phyloP scores from a whole-genome alignment of 1,139 yeast genomes.

The Magnusiomyces suaveolens region DNA sequence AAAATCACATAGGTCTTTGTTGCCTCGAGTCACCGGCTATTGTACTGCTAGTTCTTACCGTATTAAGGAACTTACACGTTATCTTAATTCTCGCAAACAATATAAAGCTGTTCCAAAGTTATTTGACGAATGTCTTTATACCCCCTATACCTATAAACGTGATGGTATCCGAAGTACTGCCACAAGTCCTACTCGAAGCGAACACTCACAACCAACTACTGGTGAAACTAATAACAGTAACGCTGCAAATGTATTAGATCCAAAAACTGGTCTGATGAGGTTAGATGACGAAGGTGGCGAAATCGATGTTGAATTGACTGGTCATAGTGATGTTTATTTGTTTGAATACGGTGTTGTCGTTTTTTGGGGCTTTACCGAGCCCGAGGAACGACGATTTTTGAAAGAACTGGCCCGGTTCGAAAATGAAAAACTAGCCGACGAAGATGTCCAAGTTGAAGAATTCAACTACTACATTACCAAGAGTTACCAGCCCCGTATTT shows the following conservation, averaged over 20 bases:
- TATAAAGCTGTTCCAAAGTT: conserved; percentile 65
- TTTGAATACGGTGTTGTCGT: conserved; percentile 94
- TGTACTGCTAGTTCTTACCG: conserved; percentile 79
- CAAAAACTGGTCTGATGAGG: conserved; percentile 40
- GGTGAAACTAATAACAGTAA: neutral
- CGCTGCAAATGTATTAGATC: neutral
- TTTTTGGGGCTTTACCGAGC: conserved; percentile 84
- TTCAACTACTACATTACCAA: conserved; percentile 88
- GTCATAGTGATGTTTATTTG: conserved; percentile 66
- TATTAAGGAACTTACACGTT: conserved; percentile 76
- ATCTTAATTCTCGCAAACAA: conserved; percentile 73
- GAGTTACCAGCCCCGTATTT: conserved; percentile 88
- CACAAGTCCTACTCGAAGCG: conserved; percentile 38
- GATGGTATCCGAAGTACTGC: conserved; percentile 78
- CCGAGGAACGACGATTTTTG: conserved; percentile 76
- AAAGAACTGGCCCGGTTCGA: conserved; percentile 81
- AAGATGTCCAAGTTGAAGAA: conserved; percentile 89
- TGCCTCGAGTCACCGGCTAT: conserved; percentile 83
- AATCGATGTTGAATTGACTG: conserved; percentile 66
- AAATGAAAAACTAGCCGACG: conserved; percentile 77
- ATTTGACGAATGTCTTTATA: conserved; percentile 87
- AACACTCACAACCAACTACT: conserved; percentile 11
- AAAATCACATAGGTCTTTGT: conserved; percentile 60
- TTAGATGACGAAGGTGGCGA: conserved; percentile 93
- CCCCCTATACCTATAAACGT: conserved; percentile 68